A percentile compares a stretch with the other conserved stretches of the same genome.
These are phyloP conservation scores for Mycosphaerelloides madeirae DNA, from an alignment of 2,329 filamentous ascomycete genomes.

Conservation along the genomic window DNA sequence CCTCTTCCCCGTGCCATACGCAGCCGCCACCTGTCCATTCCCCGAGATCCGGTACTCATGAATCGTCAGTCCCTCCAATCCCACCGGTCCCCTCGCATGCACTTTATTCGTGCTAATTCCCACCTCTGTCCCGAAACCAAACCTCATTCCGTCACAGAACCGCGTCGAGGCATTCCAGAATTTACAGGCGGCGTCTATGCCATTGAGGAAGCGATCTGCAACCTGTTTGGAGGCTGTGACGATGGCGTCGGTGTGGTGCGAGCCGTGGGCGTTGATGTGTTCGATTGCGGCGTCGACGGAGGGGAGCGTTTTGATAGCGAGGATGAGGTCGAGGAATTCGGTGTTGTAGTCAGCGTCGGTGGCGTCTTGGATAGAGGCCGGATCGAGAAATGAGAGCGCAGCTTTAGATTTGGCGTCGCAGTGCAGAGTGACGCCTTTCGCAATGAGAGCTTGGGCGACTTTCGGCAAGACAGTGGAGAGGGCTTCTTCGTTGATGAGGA, in stretches of 20 bases:
- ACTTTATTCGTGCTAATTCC: conserved; percentile 99
- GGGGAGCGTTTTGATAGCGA: conserved; percentile 77
- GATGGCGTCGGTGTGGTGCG: conserved; percentile 90
- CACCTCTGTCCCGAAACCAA: conserved; percentile 96
- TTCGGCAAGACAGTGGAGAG: conserved; percentile 63
- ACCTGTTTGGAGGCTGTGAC: conserved; percentile 63
- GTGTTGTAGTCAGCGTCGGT: conserved; percentile 71
- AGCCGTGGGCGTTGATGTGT: conserved; percentile 90
- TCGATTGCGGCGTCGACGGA: conserved; percentile 64
- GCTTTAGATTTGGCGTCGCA: conserved; percentile 69
- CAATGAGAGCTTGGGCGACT: conserved; percentile 68
- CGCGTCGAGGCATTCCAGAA: conserved; percentile 97
- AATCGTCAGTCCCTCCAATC: conserved; percentile 89
- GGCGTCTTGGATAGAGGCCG: conserved; percentile 57
- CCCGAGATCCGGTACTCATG: conserved; percentile 94
- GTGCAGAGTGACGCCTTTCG: conserved; percentile 73
- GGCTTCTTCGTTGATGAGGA: conserved; percentile 73
- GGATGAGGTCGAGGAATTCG: conserved; percentile 78
- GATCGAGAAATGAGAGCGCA: conserved; percentile 51
- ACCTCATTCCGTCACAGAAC: conserved; percentile 94
- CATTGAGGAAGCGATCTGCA: conserved; percentile 78
- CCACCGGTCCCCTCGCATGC: conserved; percentile 87
- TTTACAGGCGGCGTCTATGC: conserved; percentile 82
- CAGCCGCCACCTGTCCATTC: conserved; percentile 71
- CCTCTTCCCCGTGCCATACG: conserved; percentile 56